Percentiles rank a stretch among this genome's conserved stretches.
These are phyloP conservation scores for Neofusicoccum sp. DNA, from an alignment of 2,329 filamentous ascomycete species.

Conservation along the genomic window DNA sequence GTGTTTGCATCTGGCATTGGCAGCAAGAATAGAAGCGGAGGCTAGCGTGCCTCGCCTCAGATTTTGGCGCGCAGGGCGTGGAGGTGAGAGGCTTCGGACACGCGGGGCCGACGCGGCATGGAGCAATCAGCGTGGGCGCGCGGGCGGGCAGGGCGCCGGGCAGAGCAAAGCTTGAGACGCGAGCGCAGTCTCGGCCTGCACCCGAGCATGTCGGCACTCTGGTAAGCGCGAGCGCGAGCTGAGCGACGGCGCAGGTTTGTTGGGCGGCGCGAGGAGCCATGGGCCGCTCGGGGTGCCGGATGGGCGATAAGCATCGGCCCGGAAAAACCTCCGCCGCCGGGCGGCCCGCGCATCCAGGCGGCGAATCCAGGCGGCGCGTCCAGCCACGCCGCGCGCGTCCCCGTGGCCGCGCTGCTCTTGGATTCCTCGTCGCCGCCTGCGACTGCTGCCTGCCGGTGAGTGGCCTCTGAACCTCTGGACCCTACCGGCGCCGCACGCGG, in stretches of 20 bases:
- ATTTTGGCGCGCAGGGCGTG: conserved; percentile 4
- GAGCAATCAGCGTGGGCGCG: conserved; percentile 1
- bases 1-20: conserved; percentile 7
- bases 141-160: not conserved
- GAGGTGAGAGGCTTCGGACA: conserved; percentile 18
- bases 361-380: not conserved
- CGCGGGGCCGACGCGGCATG: conserved; percentile 19
- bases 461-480: too few species aligned
- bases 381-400: not conserved
- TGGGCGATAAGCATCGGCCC: conserved; percentile 12
- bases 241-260: not conserved
- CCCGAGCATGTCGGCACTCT: conserved; percentile 2
- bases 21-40: conserved; percentile 8
- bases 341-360: too few species aligned
- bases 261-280: not conserved
- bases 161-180: not conserved
- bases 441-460: too few species aligned
- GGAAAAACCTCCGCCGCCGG: not conserved
- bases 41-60: conserved; percentile 10
- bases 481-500: not conserved
- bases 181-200: not conserved
- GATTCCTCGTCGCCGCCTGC: too few species aligned
- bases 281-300: not conserved
- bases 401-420: too few species aligned
- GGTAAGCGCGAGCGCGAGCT: conserved; percentile 16